phyloP scores from a whole-genome alignment of 2,329 filamentous ascomycete species.

The Teratosphaeria destructans region DNA sequence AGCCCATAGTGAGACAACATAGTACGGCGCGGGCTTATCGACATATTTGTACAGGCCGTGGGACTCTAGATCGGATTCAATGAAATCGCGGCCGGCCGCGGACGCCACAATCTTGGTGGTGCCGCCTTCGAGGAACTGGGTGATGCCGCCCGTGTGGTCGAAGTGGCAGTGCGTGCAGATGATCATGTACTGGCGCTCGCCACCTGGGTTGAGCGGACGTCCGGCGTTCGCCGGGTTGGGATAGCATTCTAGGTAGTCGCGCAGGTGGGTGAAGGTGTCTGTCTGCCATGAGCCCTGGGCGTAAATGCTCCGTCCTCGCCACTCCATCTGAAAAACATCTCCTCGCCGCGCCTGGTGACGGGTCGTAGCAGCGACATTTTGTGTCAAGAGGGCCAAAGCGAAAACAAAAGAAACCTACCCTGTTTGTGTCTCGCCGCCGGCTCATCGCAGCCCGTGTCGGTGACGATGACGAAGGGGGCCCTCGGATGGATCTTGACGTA shows the following conservation, averaged over 20 bases:
- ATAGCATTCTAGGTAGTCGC: constrained; percentile 32
- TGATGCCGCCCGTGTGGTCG: constrained; percentile 30
- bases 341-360: not conserved
- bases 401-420: constrained; percentile 5
- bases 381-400: too few species aligned
- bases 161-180: constrained; percentile 40
- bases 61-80: constrained; percentile 28
- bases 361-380: not conserved
- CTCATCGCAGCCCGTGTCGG: constrained; percentile 38
- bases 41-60: constrained; percentile 34
- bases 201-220: constrained; percentile 28
- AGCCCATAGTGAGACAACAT: constrained; percentile 34
- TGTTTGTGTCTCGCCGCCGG: constrained; percentile 20
- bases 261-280: constrained; percentile 26
- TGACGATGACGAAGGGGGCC: constrained; percentile 27
- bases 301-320: not conserved
- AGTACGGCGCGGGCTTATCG: constrained; percentile 28
- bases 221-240: constrained; percentile 27
- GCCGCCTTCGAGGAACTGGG: constrained; percentile 23
- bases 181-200: constrained; percentile 28
- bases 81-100: constrained; percentile 28
- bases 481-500: constrained; percentile 34
- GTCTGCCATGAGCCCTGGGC: not conserved
- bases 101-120: constrained; percentile 27
- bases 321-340: not conserved